A percentile compares a stretch with the other conserved stretches of the same genome.
Conservation (phyloP, 106 monocot species). For the Dioscorea alata region DNA sequence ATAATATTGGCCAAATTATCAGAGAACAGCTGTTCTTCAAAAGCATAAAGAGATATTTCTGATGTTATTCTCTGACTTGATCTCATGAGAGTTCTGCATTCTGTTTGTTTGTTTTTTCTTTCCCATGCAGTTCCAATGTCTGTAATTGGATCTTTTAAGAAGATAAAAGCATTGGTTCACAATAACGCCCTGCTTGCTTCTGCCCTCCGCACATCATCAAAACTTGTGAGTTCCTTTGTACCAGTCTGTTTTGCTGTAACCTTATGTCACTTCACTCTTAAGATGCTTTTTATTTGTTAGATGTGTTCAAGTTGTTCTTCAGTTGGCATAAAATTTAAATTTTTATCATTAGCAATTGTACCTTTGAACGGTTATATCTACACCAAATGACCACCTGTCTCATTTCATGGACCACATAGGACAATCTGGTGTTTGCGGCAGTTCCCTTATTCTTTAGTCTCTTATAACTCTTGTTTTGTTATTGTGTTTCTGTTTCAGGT, state of each 20-base stretch:
- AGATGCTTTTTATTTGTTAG: too few species aligned
- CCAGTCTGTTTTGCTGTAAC: neutral
- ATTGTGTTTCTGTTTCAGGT: constrained; percentile 29
- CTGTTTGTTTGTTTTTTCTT: constrained; percentile 2
- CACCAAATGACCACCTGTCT: too few species aligned
- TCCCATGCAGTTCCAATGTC: constrained; percentile 78
- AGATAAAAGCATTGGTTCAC: constrained; percentile 85
- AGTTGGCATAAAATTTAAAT: neutral
- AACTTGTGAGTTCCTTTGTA: constrained; percentile 61
- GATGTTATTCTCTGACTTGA: too few species aligned
- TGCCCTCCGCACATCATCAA: constrained; percentile 81
- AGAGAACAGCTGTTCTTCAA: too few species aligned
- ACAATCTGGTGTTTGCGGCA: neutral
- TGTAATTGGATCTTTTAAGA: constrained; percentile 90
- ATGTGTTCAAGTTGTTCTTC: neutral
- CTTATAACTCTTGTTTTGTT: neutral
- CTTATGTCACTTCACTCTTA: too few species aligned
- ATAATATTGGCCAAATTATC: too few species aligned
- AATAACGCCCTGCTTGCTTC: constrained; percentile 63
- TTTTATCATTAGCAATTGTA: neutral
- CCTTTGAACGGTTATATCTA: too few species aligned
- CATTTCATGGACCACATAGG: too few species aligned
- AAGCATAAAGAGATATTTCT: too few species aligned
- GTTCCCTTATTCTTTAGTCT: neutral
- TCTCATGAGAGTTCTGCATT: too few species aligned